phyloP scores from a whole-genome alignment of 768 basidiomycete genomes.

The Crassisporium funariophilum region DNA sequence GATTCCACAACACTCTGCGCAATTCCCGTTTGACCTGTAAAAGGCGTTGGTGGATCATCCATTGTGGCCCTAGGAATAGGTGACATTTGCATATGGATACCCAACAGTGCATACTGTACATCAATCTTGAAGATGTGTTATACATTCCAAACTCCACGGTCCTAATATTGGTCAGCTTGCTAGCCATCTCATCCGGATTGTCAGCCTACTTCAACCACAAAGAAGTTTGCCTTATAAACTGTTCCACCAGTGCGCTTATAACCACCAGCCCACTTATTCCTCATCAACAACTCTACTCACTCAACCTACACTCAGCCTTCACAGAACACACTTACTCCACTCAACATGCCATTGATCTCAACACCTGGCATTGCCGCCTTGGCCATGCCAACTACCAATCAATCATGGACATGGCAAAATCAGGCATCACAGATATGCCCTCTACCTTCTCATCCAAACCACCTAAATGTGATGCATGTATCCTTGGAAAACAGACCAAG shows the following conservation, averaged over 20 bases:
- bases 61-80: neutral
- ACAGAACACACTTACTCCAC: conserved; percentile 14
- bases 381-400: conserved; percentile 23
- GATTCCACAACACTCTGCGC: too few species aligned
- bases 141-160: conserved; percentile 24
- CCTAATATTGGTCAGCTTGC: conserved; percentile 22
- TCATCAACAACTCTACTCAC: neutral
- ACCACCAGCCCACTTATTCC: conserved; percentile 9
- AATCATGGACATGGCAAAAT: conserved; percentile 13
- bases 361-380: conserved; percentile 25
- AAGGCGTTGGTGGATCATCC: neutral
- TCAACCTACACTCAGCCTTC: neutral
- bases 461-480: conserved; percentile 32
- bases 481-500: conserved; percentile 38
- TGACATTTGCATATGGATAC: neutral
- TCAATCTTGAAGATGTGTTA: neutral
- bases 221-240: conserved; percentile 11
- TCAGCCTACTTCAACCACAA: conserved; percentile 18
- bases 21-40: too few species aligned
- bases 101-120: neutral
- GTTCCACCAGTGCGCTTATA: conserved; percentile 11
- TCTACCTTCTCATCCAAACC: conserved; percentile 18
- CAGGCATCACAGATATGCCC: conserved; percentile 22
- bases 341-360: conserved; percentile 1
- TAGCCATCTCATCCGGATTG: neutral